Evolutionary conservation across 2,329 filamentous ascomycete species (phyloP).

Genomic region (Coniochaeta pulveracea): DNA sequence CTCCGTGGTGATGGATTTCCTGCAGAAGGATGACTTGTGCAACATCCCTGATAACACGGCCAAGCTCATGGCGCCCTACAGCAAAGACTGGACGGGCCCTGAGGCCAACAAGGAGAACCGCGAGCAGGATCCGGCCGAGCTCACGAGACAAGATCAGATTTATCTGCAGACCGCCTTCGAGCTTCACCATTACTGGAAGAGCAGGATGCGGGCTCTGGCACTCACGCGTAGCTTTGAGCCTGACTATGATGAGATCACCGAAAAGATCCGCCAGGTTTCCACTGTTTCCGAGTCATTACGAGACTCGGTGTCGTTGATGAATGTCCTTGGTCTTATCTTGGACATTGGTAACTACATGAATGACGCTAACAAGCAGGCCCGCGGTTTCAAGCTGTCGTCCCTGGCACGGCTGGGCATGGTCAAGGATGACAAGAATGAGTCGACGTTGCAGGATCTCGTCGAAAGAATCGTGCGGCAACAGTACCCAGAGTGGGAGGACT

Average conservation of each 20-base stretch:
- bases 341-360: slow-evolving; percentile 99
- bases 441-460: slow-evolving; percentile 87
- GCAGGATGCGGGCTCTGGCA: slow-evolving; percentile 81
- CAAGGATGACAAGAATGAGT: slow-evolving; percentile 98
- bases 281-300: slow-evolving; percentile 78
- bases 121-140: slow-evolving; percentile 76
- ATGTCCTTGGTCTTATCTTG: slow-evolving; percentile 87
- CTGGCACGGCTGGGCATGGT: slow-evolving; percentile 90
- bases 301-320: slow-evolving; percentile 89
- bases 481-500: slow-evolving; percentile 90
- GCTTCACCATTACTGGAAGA: slow-evolving; percentile 97
- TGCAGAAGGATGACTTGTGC: slow-evolving; percentile 86
- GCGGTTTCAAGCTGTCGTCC: slow-evolving; percentile 94
- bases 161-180: slow-evolving; percentile 90
- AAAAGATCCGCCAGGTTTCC: slow-evolving; percentile 78
- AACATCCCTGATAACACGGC: slow-evolving; percentile 82
- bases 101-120: slow-evolving; percentile 66
- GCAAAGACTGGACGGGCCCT: slow-evolving; percentile 89
- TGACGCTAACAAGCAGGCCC: slow-evolving; percentile 95
- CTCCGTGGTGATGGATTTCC: slow-evolving; percentile 87
- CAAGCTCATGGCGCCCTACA: slow-evolving; percentile 90
- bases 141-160: slow-evolving; percentile 91
- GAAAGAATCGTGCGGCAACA: slow-evolving; percentile 94
- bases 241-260: slow-evolving; percentile 86
- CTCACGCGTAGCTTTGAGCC: slow-evolving; percentile 73